Evolutionary conservation across 1,284 basidiomycete genomes (phyloP).

Genomic region (Cerioporus squamosus): DNA sequence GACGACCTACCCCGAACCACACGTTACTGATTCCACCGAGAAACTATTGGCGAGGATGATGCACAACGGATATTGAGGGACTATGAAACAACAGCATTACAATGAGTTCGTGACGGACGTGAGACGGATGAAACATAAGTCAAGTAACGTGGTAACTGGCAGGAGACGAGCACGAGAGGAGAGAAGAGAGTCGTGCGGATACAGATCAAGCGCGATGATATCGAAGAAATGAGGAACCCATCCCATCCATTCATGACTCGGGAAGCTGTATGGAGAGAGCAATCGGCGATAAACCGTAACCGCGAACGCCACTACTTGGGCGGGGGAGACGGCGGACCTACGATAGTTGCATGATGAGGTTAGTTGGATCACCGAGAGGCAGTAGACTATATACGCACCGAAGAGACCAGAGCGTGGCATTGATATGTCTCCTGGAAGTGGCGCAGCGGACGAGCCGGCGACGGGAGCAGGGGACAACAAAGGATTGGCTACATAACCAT

Average conservation of each 20-base stretch:
- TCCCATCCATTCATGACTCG: neutral
- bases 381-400: constrained; percentile 42
- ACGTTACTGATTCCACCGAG: no score
- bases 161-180: neutral
- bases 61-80: neutral
- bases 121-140: constrained; percentile 24
- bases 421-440: constrained; percentile 41
- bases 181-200: constrained; percentile 23
- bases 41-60: no score
- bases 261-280: neutral
- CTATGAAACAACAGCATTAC: neutral
- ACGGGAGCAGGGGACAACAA: constrained; percentile 52
- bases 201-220: neutral
- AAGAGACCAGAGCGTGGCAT: constrained; percentile 62
- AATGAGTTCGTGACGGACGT: neutral
- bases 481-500: constrained; percentile 53
- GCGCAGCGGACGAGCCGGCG: constrained; percentile 36
- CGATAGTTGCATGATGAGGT: no score
- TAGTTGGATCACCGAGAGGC: neutral
- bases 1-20: no score
- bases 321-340: constrained; percentile 63
- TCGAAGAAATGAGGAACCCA: neutral
- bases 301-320: constrained; percentile 40
- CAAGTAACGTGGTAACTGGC: neutral
- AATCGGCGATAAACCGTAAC: neutral